Evolutionary conservation across 164 flowering plant genomes (phyloP).

Genomic region (Stephania yunnanensis): DNA sequence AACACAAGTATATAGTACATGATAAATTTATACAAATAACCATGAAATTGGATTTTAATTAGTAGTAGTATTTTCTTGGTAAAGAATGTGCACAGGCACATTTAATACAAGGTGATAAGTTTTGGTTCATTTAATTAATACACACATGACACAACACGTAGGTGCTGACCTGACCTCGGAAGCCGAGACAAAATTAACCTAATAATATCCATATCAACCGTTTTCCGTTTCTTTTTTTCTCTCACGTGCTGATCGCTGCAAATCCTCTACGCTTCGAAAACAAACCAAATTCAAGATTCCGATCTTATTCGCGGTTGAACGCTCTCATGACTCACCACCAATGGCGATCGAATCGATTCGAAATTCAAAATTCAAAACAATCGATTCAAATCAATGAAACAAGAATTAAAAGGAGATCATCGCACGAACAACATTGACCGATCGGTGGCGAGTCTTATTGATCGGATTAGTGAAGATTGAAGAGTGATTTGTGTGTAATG

Average conservation of each 20-base stretch:
- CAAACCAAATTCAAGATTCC: background rate
- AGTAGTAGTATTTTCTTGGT: too few relatives aligned
- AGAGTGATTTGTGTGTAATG: background rate
- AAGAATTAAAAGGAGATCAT: background rate
- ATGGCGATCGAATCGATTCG: background rate
- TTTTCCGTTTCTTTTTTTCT: conserved; percentile 3
- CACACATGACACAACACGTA: too few relatives aligned
- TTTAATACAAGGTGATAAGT: background rate
- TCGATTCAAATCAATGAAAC: background rate
- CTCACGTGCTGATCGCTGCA: background rate
- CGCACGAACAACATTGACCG: background rate
- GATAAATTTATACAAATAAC: too few relatives aligned
- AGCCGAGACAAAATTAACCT: too few relatives aligned
- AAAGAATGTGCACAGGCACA: too few relatives aligned
- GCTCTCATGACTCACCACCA: background rate
- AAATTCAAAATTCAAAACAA: background rate
- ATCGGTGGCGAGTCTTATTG: background rate
- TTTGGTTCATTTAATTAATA: background rate
- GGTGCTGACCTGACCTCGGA: too few relatives aligned
- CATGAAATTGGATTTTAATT: too few relatives aligned
- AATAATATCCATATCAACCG: conserved; percentile 16
- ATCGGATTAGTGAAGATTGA: background rate
- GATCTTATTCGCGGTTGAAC: background rate
- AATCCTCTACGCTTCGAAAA: conserved; percentile 3
- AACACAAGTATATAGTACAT: too few relatives aligned